Base-by-base conservation (phyloP, 306 rosid genomes). In the Begonia loranthoides region DNA sequence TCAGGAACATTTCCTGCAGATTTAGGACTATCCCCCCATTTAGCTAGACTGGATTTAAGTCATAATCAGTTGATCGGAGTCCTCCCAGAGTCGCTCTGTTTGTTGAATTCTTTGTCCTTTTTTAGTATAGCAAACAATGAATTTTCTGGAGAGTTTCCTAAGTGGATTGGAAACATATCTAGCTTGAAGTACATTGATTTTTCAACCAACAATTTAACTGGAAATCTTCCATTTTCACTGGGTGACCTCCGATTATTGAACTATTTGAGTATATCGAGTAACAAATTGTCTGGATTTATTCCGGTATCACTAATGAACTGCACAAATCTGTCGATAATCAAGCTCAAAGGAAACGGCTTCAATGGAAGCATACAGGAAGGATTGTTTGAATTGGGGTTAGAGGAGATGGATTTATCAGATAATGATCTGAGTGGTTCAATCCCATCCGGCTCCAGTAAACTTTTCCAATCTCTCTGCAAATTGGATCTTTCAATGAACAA, bases 401-500 rank as follows among this genome's bases (percentile, higher is more conserved):
- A 77, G 68, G 86, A 73, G 61, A 60, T 82, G n/a, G 87, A 90
- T 62, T 58, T 85, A 16, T 75, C 95, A 2, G 61, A 67, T 11
- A 89, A 79, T 69, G 66, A 54, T 10, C 52, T 89, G 9, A 24
- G 28, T 4, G 95, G 97, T 48, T 28, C 9, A 19, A 45, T 63
- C 33, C 14, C 62, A 8, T 28, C 36, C 3, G 9, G 36, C 36
- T 28, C 9, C 8, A 28, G 36, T 28, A 28, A 28, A 28, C 36
- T 28, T 28, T 7, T 28, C 6, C 8, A 28, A 28, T 1, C 36
- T 28, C 36, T 28, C 36, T 0, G 9, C 36, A 28, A 28, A 16
- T 62, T 90, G 75, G 86, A 87, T 66, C 68, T 87, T 48, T 80
- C 96, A 15, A 75, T 60, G 49, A 87, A 87, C 66, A 74, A 65